Evolutionary conservation across 2,329 filamentous ascomycete species (phyloP).

Genomic region (Pestalotiopsis sp.): DNA sequence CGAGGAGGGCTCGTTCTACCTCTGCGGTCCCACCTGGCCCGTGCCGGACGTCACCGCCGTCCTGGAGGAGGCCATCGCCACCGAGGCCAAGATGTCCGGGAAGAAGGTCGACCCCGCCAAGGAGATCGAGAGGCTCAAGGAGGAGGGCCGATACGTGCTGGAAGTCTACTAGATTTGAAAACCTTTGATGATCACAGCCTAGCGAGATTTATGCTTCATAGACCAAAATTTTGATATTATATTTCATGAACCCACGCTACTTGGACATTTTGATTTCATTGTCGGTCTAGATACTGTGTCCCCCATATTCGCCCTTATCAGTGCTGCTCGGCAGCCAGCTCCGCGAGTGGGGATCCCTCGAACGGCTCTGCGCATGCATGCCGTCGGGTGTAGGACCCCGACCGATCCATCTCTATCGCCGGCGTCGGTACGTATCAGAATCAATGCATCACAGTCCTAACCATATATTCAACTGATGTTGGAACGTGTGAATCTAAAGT

Average conservation of each 20-base stretch:
- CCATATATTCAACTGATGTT: background rate
- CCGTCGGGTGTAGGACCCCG: background rate
- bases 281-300: background rate
- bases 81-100: slow-evolving; percentile 68
- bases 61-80: slow-evolving; percentile 85
- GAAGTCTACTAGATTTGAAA: slow-evolving; percentile 78
- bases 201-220: slow-evolving; percentile 3
- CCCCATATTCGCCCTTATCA: background rate
- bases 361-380: slow-evolving; percentile 1
- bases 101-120: slow-evolving; percentile 85
- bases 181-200: background rate
- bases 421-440: background rate
- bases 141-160: slow-evolving; percentile 89
- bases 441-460: background rate
- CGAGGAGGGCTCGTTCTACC: slow-evolving; percentile 91
- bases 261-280: background rate
- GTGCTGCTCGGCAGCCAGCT: background rate
- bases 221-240: background rate
- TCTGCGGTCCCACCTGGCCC: slow-evolving; percentile 97
- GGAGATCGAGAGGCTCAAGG: slow-evolving; percentile 98
- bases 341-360: background rate
- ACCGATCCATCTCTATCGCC: background rate
- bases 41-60: slow-evolving; percentile 96
- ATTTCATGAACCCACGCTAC: background rate
- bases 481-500: background rate